phyloP scores from a whole-genome alignment of 1,284 basidiomycete species.

The Cutaneotrichosporon spelunceum region DNA sequence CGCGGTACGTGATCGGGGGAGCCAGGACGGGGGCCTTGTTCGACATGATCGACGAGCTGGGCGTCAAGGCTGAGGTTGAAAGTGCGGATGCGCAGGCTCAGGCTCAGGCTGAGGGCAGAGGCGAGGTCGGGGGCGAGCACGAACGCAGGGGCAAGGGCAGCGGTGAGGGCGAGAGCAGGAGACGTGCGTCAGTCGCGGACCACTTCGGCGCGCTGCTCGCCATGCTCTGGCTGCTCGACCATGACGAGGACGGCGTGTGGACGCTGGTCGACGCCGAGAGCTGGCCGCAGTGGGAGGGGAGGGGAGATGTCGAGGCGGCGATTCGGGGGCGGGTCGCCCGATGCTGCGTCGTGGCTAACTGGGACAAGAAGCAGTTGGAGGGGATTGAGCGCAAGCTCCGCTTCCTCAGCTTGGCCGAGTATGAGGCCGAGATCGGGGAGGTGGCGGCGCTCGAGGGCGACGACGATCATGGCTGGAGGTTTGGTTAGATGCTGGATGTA shows the following conservation, averaged over 20 bases:
- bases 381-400: neutral
- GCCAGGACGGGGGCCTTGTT: neutral
- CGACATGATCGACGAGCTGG: neutral
- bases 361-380: neutral
- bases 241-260: neutral
- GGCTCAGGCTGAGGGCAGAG: no score
- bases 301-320: neutral
- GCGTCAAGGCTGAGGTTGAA: neutral
- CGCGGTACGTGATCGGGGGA: neutral
- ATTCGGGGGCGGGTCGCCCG: neutral
- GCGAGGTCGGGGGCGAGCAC: no score
- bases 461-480: neutral
- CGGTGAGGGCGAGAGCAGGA: neutral
- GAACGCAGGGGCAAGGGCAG: neutral
- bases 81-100: neutral
- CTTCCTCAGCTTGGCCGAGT: neutral
- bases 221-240: conserved; percentile 1
- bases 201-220: neutral
- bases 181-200: neutral
- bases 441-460: neutral
- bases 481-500: neutral
- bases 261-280: neutral
- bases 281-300: neutral
- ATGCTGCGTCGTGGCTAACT: neutral
- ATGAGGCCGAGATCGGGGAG: neutral